phyloP scores from a whole-genome alignment of 2,329 filamentous ascomycete species.

The Penicillium nordicum region DNA sequence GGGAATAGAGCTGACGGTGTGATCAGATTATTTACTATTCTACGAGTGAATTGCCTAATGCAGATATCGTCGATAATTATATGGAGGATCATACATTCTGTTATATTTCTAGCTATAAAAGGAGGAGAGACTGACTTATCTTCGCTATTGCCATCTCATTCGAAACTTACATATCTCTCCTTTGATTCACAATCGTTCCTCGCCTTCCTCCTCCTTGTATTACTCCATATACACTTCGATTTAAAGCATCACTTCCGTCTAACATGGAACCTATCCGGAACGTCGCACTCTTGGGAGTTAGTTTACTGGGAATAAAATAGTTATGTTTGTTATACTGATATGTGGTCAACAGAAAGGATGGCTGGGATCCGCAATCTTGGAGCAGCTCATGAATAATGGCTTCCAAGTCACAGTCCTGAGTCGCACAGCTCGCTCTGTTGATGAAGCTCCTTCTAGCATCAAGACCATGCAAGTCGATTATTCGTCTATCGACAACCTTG shows the following conservation, averaged over 20 bases:
- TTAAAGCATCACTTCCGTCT: background rate
- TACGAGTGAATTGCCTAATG: background rate
- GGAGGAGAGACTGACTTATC: background rate
- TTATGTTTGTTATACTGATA: background rate
- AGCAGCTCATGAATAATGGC: background rate
- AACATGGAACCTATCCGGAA: background rate
- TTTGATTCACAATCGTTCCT: background rate
- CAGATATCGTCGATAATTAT: background rate
- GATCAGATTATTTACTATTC: background rate
- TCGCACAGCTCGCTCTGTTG: background rate
- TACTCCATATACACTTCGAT: background rate
- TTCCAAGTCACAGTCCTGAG: constrained; percentile 1
- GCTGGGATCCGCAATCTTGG: background rate
- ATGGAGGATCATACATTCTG: too few species aligned
- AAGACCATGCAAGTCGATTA: constrained; percentile 3
- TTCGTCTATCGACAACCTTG: constrained; percentile 1
- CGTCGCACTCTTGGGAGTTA: constrained; percentile 1
- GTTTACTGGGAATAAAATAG: background rate
- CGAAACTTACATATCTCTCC: background rate
- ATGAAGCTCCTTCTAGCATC: background rate
- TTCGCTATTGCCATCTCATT: background rate
- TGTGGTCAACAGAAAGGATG: background rate
- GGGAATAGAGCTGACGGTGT: background rate
- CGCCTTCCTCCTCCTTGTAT: too few species aligned
- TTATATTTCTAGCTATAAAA: background rate